phyloP scores from a whole-genome alignment of 805 yeast species.

The Pichia cabralensis region DNA sequence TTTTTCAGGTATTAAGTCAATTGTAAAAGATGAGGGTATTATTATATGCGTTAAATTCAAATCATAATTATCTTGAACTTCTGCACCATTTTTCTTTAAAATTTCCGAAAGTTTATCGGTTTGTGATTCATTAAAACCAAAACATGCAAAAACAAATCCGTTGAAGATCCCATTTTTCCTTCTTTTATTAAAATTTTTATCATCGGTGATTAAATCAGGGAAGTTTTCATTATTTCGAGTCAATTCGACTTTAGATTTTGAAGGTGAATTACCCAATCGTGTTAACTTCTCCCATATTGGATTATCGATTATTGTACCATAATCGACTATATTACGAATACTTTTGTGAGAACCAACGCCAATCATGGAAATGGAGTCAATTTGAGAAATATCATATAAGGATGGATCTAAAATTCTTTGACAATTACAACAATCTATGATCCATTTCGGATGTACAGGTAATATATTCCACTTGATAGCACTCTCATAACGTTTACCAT shows the following conservation, averaged over 20 bases:
- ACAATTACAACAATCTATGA: slow-evolving; percentile 35
- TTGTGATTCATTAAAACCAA: slow-evolving; percentile 18
- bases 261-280: no score
- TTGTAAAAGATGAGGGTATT: slow-evolving; percentile 18
- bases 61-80: slow-evolving; percentile 12
- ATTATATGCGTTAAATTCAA: slow-evolving; percentile 28
- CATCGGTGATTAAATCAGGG: not conserved
- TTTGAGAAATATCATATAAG: slow-evolving; percentile 29
- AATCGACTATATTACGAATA: slow-evolving; percentile 7
- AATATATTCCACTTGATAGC: slow-evolving; percentile 46
- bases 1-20: slow-evolving; percentile 11
- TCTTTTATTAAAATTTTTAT: not conserved
- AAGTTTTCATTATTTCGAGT: no score
- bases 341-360: slow-evolving; percentile 26
- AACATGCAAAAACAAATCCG: slow-evolving; percentile 32
- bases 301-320: slow-evolving; percentile 3
- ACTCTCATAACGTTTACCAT: slow-evolving; percentile 43
- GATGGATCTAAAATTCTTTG: slow-evolving; percentile 32
- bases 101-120: slow-evolving; percentile 10
- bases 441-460: slow-evolving; percentile 41
- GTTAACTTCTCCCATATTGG: slow-evolving; percentile 1
- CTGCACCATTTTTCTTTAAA: slow-evolving; percentile 18
- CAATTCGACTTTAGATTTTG: no score
- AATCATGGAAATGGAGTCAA: slow-evolving; percentile 9
- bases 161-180: slow-evolving; percentile 25